Evolutionary conservation across 768 basidiomycete species (phyloP), one percentile per base, ranked within the genome.

Genomic region (Leccinum ochraceum): DNA sequence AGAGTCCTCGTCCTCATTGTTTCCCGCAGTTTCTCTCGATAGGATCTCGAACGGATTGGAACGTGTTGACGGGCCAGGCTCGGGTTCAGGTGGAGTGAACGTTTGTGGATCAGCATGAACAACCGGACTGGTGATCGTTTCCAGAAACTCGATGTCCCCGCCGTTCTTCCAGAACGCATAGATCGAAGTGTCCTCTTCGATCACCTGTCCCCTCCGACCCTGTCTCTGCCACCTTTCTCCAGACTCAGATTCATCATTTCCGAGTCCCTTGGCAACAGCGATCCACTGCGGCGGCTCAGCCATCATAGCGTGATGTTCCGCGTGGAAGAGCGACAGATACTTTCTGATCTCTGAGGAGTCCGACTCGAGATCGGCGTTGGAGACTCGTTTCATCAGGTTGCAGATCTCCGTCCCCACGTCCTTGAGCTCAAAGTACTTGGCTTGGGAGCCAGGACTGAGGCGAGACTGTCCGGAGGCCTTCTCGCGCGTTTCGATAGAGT

Each of bases 401-500:
- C 67, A 71, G 62, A 91, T 81, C 10, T 80, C 73, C 22, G 76
- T 71, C 64, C 87, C 79, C 4, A 81, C 69, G 0, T 58, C 36
- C 69, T 83, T 85, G 53, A 87, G 72, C 0, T 71, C 71, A 3
- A 68, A 64, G 57, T 73, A 78, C 42, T 80, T 74, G 3, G 68
- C 52, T 4, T 63, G 64, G 36, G 75, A 76, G 0, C 75, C 66
- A 4, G 71, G 68, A 56, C 78, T 69, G 17, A 86, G 75, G 0
- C 77, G 76, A 0, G 81, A 80, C 36, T 74, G 69, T 3, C 77
- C 75, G 0, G 77, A 77, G 36, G 74, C 71, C 66, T 63, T 69
- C 65, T 90, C 88, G 16, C 88, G 69, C 1, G 77, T 81, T 60
- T 88, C 83, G 16, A 92, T 78, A 4, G 82, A 84, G 69, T 79